Evolutionary conservation across 768 basidiomycete species (phyloP).

Genomic region (Epithele typhae): DNA sequence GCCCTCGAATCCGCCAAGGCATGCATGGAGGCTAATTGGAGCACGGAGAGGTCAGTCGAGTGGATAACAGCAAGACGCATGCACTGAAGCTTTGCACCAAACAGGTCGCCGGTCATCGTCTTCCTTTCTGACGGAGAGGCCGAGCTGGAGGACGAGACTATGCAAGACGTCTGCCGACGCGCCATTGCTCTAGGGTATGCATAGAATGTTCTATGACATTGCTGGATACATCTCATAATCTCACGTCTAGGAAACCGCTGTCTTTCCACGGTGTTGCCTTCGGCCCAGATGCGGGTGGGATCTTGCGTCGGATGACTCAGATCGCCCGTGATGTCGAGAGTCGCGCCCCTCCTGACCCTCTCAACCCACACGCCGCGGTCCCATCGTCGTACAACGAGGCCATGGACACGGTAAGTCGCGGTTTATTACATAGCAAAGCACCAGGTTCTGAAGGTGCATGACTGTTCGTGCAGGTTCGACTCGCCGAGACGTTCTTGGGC

Average conservation of each 20-base stretch:
- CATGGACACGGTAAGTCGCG: slow-evolving; percentile 41
- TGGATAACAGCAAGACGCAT: not conserved
- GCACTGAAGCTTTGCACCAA: not conserved
- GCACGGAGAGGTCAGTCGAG: slow-evolving; percentile 38
- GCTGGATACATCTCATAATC: not conserved
- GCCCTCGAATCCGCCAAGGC: slow-evolving; percentile 35
- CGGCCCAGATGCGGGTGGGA: slow-evolving; percentile 28
- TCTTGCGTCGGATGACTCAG: slow-evolving; percentile 45
- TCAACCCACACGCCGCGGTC: slow-evolving; percentile 27
- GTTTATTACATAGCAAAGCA: too few relatives aligned
- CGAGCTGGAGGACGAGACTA: slow-evolving; percentile 29
- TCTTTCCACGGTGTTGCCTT: slow-evolving; percentile 61
- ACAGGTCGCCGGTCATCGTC: slow-evolving; percentile 37
- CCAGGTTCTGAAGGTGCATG: too few relatives aligned
- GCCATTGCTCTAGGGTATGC: slow-evolving; percentile 42
- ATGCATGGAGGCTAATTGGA: slow-evolving; percentile 46
- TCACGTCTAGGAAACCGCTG: slow-evolving; percentile 44
- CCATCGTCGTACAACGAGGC: slow-evolving; percentile 48
- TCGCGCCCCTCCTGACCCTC: slow-evolving; percentile 37
- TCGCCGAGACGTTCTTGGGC: slow-evolving; percentile 54
- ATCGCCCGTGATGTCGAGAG: slow-evolving; percentile 47
- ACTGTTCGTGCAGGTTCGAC: slow-evolving; percentile 38
- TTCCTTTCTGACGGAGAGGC: slow-evolving; percentile 58
- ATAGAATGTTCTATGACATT: not conserved
- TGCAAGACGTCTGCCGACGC: slow-evolving; percentile 38